Conservation (phyloP, 805 yeast species). For the Tetrapisispora nanseiensis region DNA sequence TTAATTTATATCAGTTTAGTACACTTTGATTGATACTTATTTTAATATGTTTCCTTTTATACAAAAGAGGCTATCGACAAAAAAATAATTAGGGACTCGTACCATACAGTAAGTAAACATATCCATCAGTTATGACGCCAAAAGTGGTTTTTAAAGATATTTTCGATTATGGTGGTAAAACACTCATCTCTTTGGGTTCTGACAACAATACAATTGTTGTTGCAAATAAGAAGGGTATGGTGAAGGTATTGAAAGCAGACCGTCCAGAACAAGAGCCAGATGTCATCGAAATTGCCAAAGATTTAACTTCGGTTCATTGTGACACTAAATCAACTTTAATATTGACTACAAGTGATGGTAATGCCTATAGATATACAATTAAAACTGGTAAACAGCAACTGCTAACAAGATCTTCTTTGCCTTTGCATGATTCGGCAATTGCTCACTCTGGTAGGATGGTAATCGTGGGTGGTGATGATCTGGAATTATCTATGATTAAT, state of each 20-base stretch:
- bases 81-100: too few relatives aligned
- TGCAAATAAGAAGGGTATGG: slow-evolving; percentile 45
- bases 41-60: too few relatives aligned
- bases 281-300: slow-evolving; percentile 42
- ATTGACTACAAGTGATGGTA: slow-evolving; percentile 21
- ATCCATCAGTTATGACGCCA: too few relatives aligned
- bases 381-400: slow-evolving; percentile 27
- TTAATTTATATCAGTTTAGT: too few relatives aligned
- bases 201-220: slow-evolving; percentile 34
- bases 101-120: too few relatives aligned
- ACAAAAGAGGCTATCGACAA: too few relatives aligned
- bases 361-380: slow-evolving; percentile 15
- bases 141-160: slow-evolving; percentile 17
- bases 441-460: slow-evolving; percentile 53
- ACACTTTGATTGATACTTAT: too few relatives aligned
- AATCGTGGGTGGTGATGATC: slow-evolving; percentile 60
- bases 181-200: slow-evolving; percentile 16
- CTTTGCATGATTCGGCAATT: slow-evolving; percentile 40
- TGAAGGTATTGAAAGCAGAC: slow-evolving; percentile 40
- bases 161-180: slow-evolving; percentile 27
- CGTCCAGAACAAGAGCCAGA: slow-evolving; percentile 52
- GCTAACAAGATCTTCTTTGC: slow-evolving; percentile 31
- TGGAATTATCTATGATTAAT: slow-evolving; percentile 43
- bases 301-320: slow-evolving; percentile 32
- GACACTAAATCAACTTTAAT: slow-evolving; percentile 12